phyloP scores from a whole-genome alignment of 331 rosid species.

The Malus hybrid region DNA sequence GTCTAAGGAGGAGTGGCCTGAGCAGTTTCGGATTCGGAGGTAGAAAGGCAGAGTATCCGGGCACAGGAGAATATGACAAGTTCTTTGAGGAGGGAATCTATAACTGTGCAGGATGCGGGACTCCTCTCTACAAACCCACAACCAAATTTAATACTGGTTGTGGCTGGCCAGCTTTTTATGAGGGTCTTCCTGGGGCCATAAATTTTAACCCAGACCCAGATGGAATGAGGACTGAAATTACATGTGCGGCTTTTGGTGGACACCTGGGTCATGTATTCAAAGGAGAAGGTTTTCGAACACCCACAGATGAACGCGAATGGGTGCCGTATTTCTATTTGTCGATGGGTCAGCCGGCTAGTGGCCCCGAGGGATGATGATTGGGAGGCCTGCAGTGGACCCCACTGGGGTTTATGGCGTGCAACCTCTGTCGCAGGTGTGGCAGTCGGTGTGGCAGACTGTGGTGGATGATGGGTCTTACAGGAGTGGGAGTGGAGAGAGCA shows the following conservation, averaged over 20 bases:
- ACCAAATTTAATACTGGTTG: constrained; percentile 81
- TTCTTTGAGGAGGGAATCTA: constrained; percentile 59
- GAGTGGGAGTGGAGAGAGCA: too few relatives aligned
- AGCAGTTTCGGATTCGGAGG: constrained; percentile 72
- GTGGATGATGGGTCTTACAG: too few relatives aligned
- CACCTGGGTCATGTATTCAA: constrained; percentile 72
- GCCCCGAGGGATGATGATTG: too few relatives aligned
- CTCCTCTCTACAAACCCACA: constrained; percentile 68
- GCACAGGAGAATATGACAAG: constrained; percentile 76
- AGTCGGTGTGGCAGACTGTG: too few relatives aligned
- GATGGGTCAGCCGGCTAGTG: too few relatives aligned
- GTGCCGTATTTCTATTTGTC: too few relatives aligned
- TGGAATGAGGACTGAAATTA: constrained; percentile 65
- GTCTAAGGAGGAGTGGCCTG: constrained; percentile 78
- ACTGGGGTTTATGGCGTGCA: too few relatives aligned
- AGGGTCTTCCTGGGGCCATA: constrained; percentile 81
- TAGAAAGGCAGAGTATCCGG: constrained; percentile 59
- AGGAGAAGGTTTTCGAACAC: constrained; percentile 69
- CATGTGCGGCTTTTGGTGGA: constrained; percentile 79
- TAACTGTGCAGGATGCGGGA: constrained; percentile 58
- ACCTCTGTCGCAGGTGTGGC: too few relatives aligned
- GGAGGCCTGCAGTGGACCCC: too few relatives aligned
- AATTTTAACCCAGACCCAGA: constrained; percentile 53
- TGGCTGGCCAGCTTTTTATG: constrained; percentile 88
- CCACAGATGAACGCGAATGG: constrained; percentile 46